Evolutionary conservation across 306 rosid genomes (phyloP), one percentile per base, ranked within the genome.

Genomic region (Aeschynomene evenia): DNA sequence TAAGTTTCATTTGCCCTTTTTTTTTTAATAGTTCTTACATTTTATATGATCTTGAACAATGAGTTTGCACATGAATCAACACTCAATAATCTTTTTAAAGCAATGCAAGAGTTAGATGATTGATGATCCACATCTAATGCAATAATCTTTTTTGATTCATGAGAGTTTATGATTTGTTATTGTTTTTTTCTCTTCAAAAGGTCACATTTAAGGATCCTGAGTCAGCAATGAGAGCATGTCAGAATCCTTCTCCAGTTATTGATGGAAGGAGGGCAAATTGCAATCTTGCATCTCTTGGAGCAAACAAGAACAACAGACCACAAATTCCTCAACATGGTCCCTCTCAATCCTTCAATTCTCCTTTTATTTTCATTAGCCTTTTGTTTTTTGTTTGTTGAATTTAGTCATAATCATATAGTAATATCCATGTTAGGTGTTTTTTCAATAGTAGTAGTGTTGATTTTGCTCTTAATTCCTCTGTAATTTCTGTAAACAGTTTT

Each of bases 221-320:
- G 29, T 79, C 97, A 56, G 97, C 98, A 57, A 69, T 81, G 80
- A 90, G 96, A 77, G 98, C 98, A 8, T 93, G 97, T 79, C 94
- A 82, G 76, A 93, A 93, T 18, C 97, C 98, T 24, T 90, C 98
- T 52, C 98, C 97, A 11, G 91, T 93, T 45, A 93, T 93, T 70
- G 98, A 93, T 77, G 98, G 98, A 5, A 85, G 98, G 50, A 90
- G 96, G 76, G 97, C 98, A 64, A 93, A 93, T 62, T 93, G 97
- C 85, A 93, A 93, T 70, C 89, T 93, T 68, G 98, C 98, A 5
- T 88, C 97, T 77, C 91, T 90, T 81, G 98, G 97, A 70, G 97
- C 97, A 11, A 82, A 83, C 53, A 93, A 93, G 69, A 79, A 87
- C 56, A 28, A 6, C 3, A 77, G 79, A 24, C 86, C 91, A 73